Base-by-base conservation (phyloP, 306 rosid species). In the Prunus campanulata region DNA sequence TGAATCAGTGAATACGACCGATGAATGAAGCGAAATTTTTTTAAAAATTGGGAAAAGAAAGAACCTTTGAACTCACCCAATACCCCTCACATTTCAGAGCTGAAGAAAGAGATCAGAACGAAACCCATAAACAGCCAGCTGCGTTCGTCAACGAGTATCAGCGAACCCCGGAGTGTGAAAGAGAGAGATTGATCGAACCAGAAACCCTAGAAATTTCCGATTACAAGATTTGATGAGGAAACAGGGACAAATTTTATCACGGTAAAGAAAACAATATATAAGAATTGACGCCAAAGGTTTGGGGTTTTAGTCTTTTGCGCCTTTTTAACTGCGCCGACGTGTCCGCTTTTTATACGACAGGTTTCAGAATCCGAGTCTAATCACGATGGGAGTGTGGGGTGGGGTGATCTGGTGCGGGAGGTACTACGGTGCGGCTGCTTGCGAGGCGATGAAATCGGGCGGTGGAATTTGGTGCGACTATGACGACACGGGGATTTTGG, bases 201-300 rank as follows among this genome's bases (percentile, higher is more conserved):
- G 83, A 85, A 87, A 88, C 93, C 95, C 98, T 91, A 89, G 85
- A 83, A 79, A 75, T 84, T 67, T 76, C 57, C 46, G 76, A 85
- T 88, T 68, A 29, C 74, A 29, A 52, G 81, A 83, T 67, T 77
- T 80, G 79, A 63, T 30, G 68, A 63, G 86, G 84, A 74, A 79
- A 46, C 30, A 47, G 90, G 78, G 72, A 76, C 39, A 39, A 80
- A 65, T 63, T 65, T 50, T n/a, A 27, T 39, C 35, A 59, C 48
- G 49, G 66, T 8, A 59, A 54, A 55, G 20, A 56, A 66, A 49
- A 57, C 8, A 4, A 14, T 56, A 24, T 11, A 49, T 63, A 72
- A 51, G 65, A 59, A 50, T 39, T 30, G 27, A 68, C 6, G 55
- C 39, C 11, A 27, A 75, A 67, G 44, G 32, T 48, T 59, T 51